Conservation (phyloP, 2,329 filamentous ascomycete species). For the Chaetothyriales sp. region DNA sequence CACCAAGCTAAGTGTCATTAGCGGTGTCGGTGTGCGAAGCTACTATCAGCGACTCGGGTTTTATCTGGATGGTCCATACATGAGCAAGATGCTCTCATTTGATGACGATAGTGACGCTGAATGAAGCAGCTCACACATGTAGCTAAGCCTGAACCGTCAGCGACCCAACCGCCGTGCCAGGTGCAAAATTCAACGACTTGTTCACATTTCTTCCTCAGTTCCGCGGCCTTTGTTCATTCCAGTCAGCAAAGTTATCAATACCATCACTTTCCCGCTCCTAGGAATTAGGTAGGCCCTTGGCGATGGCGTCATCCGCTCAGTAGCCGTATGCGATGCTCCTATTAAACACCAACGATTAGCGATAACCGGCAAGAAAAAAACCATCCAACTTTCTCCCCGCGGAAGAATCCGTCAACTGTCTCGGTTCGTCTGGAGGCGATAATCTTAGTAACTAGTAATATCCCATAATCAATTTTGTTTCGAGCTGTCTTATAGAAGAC, state of each 20-base stretch:
- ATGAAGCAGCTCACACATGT: too few relatives aligned
- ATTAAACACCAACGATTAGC: background rate
- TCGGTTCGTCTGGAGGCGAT: background rate
- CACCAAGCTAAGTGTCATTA: slow-evolving; percentile 89
- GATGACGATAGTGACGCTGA: slow-evolving; percentile 25
- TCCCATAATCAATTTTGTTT: too few relatives aligned
- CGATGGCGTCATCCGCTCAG: background rate
- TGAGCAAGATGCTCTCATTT: slow-evolving; percentile 37
- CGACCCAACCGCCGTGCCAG: background rate
- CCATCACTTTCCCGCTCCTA: background rate
- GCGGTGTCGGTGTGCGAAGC: slow-evolving; percentile 87
- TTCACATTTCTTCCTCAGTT: background rate
- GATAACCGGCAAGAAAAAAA: background rate
- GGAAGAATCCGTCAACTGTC: background rate
- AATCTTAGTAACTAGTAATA: background rate
- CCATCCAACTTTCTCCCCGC: background rate
- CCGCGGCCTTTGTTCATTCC: too few relatives aligned
- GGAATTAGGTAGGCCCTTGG: background rate
- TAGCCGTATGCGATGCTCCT: background rate
- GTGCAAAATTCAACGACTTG: background rate
- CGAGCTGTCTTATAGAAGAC: background rate
- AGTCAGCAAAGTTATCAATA: background rate
- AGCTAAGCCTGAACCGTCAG: too few relatives aligned
- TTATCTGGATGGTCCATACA: slow-evolving; percentile 82
- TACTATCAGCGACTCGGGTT: slow-evolving; percentile 93